Conservation (phyloP, 352 stramenopile genomes). For the Pythium volutum region DNA sequence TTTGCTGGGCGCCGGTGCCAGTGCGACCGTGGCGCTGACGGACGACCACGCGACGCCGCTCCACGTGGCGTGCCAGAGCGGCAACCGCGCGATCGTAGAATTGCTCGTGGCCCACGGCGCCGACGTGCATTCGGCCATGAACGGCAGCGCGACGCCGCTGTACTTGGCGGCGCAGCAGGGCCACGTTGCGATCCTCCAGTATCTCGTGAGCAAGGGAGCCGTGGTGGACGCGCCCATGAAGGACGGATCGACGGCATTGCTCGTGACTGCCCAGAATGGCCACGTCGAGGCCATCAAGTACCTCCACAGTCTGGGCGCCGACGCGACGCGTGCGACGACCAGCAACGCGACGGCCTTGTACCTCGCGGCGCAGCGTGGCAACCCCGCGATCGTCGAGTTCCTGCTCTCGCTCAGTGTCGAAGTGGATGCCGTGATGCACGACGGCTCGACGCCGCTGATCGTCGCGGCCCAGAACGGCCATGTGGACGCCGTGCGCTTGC, state of each 20-base stretch:
- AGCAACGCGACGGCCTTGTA: conserved; percentile 25
- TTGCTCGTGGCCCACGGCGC: conserved; percentile 25
- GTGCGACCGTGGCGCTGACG: conserved; percentile 33
- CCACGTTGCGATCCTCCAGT: conserved; percentile 23
- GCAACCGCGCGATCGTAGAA: conserved; percentile 22
- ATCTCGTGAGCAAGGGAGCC: conserved; percentile 19
- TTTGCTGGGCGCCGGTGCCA: conserved; percentile 53
- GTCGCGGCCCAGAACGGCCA: conserved; percentile 30
- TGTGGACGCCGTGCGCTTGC: conserved; percentile 8
- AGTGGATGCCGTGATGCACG: conserved; percentile 21
- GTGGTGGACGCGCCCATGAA: conserved; percentile 24
- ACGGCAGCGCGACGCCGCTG: conserved; percentile 34
- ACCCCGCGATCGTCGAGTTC: conserved; percentile 24
- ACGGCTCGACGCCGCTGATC: conserved; percentile 30
- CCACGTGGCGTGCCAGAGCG: conserved; percentile 22
- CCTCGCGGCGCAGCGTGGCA: conserved; percentile 26
- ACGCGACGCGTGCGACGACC: conserved; percentile 15
- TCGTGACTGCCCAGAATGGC: conserved; percentile 29
- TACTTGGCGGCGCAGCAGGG: conserved; percentile 35
- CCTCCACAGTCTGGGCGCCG: conserved; percentile 18
- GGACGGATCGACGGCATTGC: conserved; percentile 23
- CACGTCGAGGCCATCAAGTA: conserved; percentile 24
- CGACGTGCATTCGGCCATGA: conserved; percentile 22
- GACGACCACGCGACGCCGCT: conserved; percentile 26
- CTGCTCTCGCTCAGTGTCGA: conserved; percentile 16